A percentile compares a stretch with the other conserved stretches of the same genome.
phyloP scores from a whole-genome alignment of 2,329 filamentous ascomycete species.

The Alternaria longipes region DNA sequence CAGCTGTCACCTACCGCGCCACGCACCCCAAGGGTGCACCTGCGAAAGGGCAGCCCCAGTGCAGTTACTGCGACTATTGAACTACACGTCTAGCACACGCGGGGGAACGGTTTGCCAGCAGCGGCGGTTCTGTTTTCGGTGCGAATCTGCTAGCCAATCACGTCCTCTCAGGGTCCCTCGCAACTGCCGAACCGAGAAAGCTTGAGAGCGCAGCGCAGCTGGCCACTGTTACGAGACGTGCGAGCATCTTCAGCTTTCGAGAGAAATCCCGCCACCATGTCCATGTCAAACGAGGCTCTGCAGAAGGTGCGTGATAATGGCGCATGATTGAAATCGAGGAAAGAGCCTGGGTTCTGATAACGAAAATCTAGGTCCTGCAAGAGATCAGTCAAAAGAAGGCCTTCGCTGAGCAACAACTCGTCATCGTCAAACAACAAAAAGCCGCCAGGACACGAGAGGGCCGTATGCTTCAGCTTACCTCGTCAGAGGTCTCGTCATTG shows the following conservation, averaged over 20 bases:
- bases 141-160: conserved; percentile 29
- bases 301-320: conserved; percentile 73
- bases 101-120: conserved; percentile 3
- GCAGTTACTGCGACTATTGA: neutral
- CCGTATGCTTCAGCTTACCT: conserved; percentile 86
- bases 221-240: conserved; percentile 15
- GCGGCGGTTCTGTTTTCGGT: conserved; percentile 15
- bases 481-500: conserved; percentile 80
- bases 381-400: conserved; percentile 93
- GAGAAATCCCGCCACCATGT: conserved; percentile 67
- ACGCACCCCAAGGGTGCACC: neutral
- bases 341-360: conserved; percentile 9
- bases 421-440: conserved; percentile 84
- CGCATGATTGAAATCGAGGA: neutral
- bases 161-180: conserved; percentile 16
- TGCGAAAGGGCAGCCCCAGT: neutral
- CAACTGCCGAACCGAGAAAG: conserved; percentile 30
- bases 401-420: conserved; percentile 90
- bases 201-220: conserved; percentile 23
- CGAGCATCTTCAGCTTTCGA: conserved; percentile 6
- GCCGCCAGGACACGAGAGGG: conserved; percentile 86
- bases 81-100: neutral
- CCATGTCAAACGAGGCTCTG: conserved; percentile 90
- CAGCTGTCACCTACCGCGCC: conserved; percentile 5
- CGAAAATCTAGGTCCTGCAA: conserved; percentile 73